Base-by-base conservation (phyloP, 73 alveolate species). In the Paramecium sonneborni region DNA sequence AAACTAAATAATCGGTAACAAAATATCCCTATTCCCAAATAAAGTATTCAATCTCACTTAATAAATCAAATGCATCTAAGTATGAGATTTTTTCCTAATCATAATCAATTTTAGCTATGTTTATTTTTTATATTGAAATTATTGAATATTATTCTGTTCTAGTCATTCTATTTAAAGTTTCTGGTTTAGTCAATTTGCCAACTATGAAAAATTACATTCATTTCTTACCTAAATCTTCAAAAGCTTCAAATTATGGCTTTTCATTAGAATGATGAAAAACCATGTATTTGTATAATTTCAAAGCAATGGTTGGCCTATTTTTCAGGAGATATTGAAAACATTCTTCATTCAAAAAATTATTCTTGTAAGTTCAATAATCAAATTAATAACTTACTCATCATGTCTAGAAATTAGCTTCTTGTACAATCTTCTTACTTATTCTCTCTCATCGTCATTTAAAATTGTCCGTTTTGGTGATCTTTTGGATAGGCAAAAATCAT, bases 71-170 rank as follows among this genome's bases (percentile, higher is more conserved):
- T 18, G 90, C 90, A 43, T 79, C 90, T 24, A 79, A 44, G 24
- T 79, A 79, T 79, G 90, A 79, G 39, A 79, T 79, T 79, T 79
- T 79, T 46, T 79, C 90, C 26, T 46, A 38, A 12, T 79, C 72
- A 79, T 79, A 79, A 46, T 79, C 74, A 10, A 74, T 37, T 74
- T 74, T 34, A 12, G 56, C 90, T 76, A 79, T 30, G 20, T 79
- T 79, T 23, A 79, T 44, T 14, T 62, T 79, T 24, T 79, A 18
- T 10, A 79, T 46, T 9, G 90, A 79, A 38, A 79, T 79, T 10
- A 46, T 46, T 39, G 72, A 21, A 41, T 79, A 79, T 46, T 39
- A 43, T 79, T 79, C 76, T 46, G 46, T 44, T 46, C 90, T 79
- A 20, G 90, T 79, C 69, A 79, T 46, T 79, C 90, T 79, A 79